Conservation (phyloP, 2,329 filamentous ascomycete species). For the Claviceps sp. region DNA sequence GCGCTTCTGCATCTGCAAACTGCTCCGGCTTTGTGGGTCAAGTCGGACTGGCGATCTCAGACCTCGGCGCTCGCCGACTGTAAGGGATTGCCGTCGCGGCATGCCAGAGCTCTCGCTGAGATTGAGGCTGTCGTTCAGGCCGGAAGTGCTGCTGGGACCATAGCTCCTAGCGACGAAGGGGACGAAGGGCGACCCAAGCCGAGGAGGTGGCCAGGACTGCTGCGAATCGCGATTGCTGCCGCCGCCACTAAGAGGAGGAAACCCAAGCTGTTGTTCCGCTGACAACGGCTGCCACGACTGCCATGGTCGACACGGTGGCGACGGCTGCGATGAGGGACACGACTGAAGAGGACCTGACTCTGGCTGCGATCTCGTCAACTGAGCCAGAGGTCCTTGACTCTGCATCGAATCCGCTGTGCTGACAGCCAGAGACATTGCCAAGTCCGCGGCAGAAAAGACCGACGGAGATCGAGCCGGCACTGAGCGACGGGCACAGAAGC, state of each 20-base stretch:
- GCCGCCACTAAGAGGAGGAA: neutral
- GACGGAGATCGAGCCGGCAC: conserved; percentile 32
- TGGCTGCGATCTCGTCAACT: conserved; percentile 34
- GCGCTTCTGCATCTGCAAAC: conserved; percentile 44
- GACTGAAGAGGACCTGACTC: neutral
- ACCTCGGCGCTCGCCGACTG: conserved; percentile 33
- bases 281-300: neutral
- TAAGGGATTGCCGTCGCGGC: conserved; percentile 33
- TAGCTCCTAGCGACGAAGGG: conserved; percentile 46
- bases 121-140: conserved; percentile 25
- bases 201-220: conserved; percentile 11
- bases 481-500: conserved; percentile 34
- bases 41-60: conserved; percentile 42
- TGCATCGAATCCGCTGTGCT: conserved; percentile 55
- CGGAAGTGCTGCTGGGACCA: conserved; percentile 44
- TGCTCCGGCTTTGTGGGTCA: conserved; percentile 31
- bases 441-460: conserved; percentile 46
- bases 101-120: conserved; percentile 16
- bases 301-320: neutral
- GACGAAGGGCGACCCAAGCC: conserved; percentile 41
- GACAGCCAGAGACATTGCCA: conserved; percentile 47
- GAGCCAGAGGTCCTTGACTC: conserved; percentile 45
- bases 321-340: neutral
- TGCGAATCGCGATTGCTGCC: conserved; percentile 11
- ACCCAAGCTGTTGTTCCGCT: neutral